A percentile compares a stretch with the other conserved stretches of the same genome.
phyloP scores from a whole-genome alignment of 2,329 filamentous ascomycete genomes.

The Xylaria multiplex region DNA sequence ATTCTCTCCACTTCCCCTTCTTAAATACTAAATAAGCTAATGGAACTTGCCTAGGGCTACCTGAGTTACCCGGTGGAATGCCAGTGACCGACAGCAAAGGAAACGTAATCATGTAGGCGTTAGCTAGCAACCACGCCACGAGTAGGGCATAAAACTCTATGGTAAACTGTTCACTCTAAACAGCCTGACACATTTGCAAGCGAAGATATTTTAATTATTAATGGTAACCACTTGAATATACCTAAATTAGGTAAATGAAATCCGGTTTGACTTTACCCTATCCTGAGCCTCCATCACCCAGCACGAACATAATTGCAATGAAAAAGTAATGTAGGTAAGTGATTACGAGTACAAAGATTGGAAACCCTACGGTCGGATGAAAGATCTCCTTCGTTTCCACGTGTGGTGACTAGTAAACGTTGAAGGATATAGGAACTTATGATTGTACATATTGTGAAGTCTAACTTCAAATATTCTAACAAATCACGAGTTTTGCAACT shows the following conservation, averaged over 20 bases:
- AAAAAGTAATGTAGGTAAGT: too few relatives aligned
- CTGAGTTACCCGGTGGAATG: conserved; percentile 42
- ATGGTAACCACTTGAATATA: neutral
- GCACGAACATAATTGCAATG: neutral
- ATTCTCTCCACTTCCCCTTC: neutral
- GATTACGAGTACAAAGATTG: too few relatives aligned
- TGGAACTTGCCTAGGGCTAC: conserved; percentile 34
- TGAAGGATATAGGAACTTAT: neutral
- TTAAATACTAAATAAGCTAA: conserved; percentile 17
- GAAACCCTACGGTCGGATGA: neutral
- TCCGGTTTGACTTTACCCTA: neutral
- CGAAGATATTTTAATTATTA: neutral
- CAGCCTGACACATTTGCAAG: neutral
- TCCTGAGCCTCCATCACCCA: neutral
- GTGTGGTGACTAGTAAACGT: neutral
- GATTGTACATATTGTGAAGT: neutral
- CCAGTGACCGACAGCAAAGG: conserved; percentile 37
- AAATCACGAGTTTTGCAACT: neutral
- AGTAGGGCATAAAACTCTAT: too few relatives aligned
- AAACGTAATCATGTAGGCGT: conserved; percentile 8
- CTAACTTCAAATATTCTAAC: too few relatives aligned
- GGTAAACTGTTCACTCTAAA: too few relatives aligned
- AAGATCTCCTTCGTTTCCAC: neutral
- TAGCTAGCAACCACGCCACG: neutral
- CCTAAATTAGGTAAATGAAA: neutral